Conservation (phyloP, 805 yeast species). For the Metschnikowia bowlesiae region DNA sequence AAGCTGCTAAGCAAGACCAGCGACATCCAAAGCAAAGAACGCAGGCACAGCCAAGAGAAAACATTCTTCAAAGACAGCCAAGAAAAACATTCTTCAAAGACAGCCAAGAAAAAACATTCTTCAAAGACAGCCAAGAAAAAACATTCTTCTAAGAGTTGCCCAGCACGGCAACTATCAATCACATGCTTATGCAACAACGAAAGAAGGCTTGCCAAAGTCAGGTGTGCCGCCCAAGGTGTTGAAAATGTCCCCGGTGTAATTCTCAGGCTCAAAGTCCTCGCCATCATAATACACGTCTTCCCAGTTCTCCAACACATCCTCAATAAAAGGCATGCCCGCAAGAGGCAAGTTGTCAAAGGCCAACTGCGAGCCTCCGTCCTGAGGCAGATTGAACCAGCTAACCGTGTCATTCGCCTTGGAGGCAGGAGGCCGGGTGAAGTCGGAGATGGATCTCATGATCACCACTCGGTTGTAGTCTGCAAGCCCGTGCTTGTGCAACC, state of each 20-base stretch:
- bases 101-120: too few relatives aligned
- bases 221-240: slow-evolving; percentile 49
- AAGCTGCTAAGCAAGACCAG: not conserved
- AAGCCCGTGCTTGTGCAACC: slow-evolving; percentile 51
- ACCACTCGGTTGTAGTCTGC: slow-evolving; percentile 56
- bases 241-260: slow-evolving; percentile 59
- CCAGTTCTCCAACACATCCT: slow-evolving; percentile 52
- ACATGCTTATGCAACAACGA: slow-evolving; percentile 19
- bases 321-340: slow-evolving; percentile 52
- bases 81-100: too few relatives aligned
- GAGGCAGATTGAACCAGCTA: slow-evolving; percentile 45
- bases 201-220: slow-evolving; percentile 32
- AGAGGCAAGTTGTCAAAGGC: slow-evolving; percentile 48
- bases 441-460: slow-evolving; percentile 58
- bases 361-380: slow-evolving; percentile 49
- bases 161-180: not conserved
- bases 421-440: slow-evolving; percentile 53
- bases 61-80: too few relatives aligned
- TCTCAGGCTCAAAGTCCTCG: slow-evolving; percentile 38
- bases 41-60: too few relatives aligned
- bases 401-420: slow-evolving; percentile 40
- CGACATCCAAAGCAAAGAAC: not conserved
- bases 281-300: slow-evolving; percentile 29
- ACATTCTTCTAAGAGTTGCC: too few relatives aligned
- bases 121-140: too few relatives aligned